Conservation (phyloP, 768 basidiomycete species). For the Cubamyces lactineus region DNA sequence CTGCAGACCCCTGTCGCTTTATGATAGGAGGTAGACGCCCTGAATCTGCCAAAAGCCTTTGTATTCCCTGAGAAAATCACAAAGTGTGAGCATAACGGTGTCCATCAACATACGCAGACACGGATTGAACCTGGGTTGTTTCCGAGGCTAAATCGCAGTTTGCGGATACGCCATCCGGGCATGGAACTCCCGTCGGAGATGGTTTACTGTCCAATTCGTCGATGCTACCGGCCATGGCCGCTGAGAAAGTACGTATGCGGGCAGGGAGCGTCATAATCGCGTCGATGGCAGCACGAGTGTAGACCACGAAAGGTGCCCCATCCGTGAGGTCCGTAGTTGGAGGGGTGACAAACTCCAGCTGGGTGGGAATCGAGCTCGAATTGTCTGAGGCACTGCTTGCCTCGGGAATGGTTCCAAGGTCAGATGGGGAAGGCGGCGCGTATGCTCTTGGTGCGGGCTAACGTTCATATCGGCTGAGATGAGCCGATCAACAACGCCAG, state of each 20-base stretch:
- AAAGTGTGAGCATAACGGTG: background rate
- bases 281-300: constrained; percentile 6
- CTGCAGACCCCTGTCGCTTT: too few species aligned
- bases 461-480: background rate
- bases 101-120: too few species aligned
- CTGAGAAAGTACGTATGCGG: background rate
- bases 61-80: background rate
- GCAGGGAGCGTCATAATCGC: background rate
- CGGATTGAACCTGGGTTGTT: background rate
- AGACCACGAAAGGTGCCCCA: constrained; percentile 4
- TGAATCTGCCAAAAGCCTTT: background rate
- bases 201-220: background rate
- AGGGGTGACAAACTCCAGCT: constrained; percentile 8
- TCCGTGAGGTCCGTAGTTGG: background rate
- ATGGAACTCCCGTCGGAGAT: background rate
- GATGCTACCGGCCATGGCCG: background rate
- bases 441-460: background rate
- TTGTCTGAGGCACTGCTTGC: background rate
- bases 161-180: background rate
- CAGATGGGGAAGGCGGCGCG: background rate
- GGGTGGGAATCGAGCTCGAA: background rate
- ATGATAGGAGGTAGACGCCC: background rate
- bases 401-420: background rate
- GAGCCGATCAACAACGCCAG: background rate
- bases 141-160: background rate